Percentiles rank a stretch among this genome's conserved stretches.
Conservation (phyloP, 192 early-diverging fungal species). For the Phycomyces blakesleeanus region DNA sequence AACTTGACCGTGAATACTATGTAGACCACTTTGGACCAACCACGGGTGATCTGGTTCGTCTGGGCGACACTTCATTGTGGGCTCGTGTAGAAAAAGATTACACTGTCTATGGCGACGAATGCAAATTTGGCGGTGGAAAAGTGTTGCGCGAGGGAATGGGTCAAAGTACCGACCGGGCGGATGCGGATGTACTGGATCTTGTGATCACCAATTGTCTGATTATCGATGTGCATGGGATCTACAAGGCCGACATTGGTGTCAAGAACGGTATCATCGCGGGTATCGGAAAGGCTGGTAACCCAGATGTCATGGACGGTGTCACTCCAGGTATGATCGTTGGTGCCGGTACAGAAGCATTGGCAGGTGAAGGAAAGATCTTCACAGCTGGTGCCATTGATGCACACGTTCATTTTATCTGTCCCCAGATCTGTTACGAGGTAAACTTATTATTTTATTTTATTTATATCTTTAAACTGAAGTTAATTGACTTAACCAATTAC, state of each 20-base stretch:
- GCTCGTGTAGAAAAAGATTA: slow-evolving; percentile 86
- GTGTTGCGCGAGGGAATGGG: slow-evolving; percentile 97
- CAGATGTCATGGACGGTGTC: slow-evolving; percentile 93
- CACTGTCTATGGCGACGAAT: slow-evolving; percentile 92
- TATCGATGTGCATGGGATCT: slow-evolving; percentile 91
- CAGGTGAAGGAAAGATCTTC: slow-evolving; percentile 87
- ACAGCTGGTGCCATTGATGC: slow-evolving; percentile 93
- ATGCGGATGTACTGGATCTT: slow-evolving; percentile 78
- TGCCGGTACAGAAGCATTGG: slow-evolving; percentile 84
- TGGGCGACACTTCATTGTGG: slow-evolving; percentile 84
- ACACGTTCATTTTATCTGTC: slow-evolving; percentile 96
- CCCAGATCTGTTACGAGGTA: slow-evolving; percentile 81
- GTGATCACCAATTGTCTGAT: slow-evolving; percentile 95
- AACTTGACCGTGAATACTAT: slow-evolving; percentile 78
- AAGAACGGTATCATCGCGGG: slow-evolving; percentile 80
- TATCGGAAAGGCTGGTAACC: slow-evolving; percentile 97
- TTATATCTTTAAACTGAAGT: not conserved
- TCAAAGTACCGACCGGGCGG: slow-evolving; percentile 60
- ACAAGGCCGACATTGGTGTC: slow-evolving; percentile 98
- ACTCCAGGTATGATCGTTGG: slow-evolving; percentile 88
- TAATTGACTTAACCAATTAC: no score
- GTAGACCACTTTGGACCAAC: slow-evolving; percentile 93
- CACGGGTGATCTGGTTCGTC: slow-evolving; percentile 79
- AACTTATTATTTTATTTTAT: not conserved
- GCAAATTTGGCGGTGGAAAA: slow-evolving; percentile 95